Evolutionary conservation across 1,284 basidiomycete genomes (phyloP).

Genomic region (Heterobasidion annosum): DNA sequence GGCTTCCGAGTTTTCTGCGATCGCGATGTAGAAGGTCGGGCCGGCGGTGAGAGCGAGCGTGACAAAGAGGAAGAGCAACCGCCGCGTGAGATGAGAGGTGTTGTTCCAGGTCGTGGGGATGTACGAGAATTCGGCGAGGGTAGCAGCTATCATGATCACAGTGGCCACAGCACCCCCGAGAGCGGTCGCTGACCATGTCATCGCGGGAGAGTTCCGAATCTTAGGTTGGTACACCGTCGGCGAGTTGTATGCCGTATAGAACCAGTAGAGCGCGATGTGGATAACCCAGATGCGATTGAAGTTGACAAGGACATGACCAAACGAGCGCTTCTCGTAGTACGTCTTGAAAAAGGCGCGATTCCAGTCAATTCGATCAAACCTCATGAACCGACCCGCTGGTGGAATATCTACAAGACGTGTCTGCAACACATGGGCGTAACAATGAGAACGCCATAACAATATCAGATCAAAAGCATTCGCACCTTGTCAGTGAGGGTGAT

Average conservation of each 20-base stretch:
- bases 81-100: conserved; percentile 85
- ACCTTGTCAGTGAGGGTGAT: conserved; percentile 89
- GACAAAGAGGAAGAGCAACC: conserved; percentile 77
- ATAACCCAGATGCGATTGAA: conserved; percentile 98
- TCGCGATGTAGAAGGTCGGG: conserved; percentile 87
- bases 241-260: conserved; percentile 92
- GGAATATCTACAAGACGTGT: conserved; percentile 85
- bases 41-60: conserved; percentile 81
- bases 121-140: conserved; percentile 88
- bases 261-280: conserved; percentile 89
- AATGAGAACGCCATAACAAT: neutral
- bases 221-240: conserved; percentile 65
- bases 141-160: conserved; percentile 89
- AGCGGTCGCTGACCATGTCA: conserved; percentile 84
- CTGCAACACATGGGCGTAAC: conserved; percentile 23
- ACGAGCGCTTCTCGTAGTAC: conserved; percentile 91
- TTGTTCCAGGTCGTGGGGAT: conserved; percentile 98
- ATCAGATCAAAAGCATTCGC: conserved; percentile 9
- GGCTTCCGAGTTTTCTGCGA: conserved; percentile 42
- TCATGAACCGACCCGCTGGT: conserved; percentile 88
- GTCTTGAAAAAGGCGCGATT: conserved; percentile 94
- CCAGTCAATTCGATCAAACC: conserved; percentile 93
- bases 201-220: conserved; percentile 49
- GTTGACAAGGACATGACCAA: conserved; percentile 91
- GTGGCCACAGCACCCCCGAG: conserved; percentile 88